Conservation (phyloP, 1,284 basidiomycete species). For the Trichosporon faecale region DNA sequence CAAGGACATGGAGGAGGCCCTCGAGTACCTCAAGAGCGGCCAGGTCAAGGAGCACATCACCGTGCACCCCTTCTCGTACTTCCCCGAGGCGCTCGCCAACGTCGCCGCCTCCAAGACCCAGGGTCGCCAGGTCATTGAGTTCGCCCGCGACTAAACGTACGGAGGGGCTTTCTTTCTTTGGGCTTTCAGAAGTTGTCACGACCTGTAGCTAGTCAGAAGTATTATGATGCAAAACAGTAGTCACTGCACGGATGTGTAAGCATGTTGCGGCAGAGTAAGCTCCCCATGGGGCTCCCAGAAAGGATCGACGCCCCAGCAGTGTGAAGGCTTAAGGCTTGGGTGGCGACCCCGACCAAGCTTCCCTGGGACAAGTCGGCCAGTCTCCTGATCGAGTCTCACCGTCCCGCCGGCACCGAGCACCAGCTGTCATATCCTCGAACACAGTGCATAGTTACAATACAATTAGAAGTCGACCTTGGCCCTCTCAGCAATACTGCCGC, state of each 20-base stretch:
- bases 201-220: constrained; percentile 3
- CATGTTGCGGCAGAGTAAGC: too few relatives aligned
- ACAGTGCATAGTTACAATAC: constrained; percentile 53
- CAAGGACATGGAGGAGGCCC: constrained; percentile 24
- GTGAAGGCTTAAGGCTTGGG: too few relatives aligned
- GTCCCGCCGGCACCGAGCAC: too few relatives aligned
- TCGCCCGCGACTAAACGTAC: background rate
- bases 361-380: too few relatives aligned
- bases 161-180: background rate
- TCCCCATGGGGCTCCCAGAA: too few relatives aligned
- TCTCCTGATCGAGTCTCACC: too few relatives aligned
- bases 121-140: constrained; percentile 24
- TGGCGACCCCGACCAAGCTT: too few relatives aligned
- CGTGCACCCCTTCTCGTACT: constrained; percentile 21
- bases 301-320: too few relatives aligned
- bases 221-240: background rate
- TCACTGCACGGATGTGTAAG: background rate
- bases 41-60: constrained; percentile 27
- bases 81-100: constrained; percentile 21
- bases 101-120: constrained; percentile 18
- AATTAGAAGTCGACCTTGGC: constrained; percentile 49
- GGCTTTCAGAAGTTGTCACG: background rate
- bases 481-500: constrained; percentile 13
- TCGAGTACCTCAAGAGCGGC: constrained; percentile 19
- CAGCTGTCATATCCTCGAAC: background rate